Evolutionary conservation across 495 filamentous ascomycete species (phyloP).

Genomic region (Xylaria cubensis): DNA sequence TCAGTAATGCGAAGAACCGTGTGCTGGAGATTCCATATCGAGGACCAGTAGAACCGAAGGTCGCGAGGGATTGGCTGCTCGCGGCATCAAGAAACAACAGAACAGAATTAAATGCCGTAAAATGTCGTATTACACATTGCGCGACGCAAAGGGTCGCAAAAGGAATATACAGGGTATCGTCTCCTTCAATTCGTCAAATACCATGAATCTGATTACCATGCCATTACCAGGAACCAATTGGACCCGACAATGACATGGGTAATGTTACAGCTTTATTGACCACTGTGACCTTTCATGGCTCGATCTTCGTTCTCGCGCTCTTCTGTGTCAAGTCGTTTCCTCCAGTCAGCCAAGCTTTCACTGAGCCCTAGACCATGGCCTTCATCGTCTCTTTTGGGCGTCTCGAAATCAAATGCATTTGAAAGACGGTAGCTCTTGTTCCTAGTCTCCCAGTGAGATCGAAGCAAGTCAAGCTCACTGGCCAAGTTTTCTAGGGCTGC

Average conservation of each 20-base stretch:
- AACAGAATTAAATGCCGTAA: slow-evolving; percentile 29
- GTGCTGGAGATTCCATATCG: neutral
- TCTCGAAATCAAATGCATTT: slow-evolving; percentile 84
- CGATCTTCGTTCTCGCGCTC: slow-evolving; percentile 45
- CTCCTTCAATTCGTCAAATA: slow-evolving; percentile 27
- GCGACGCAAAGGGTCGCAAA: slow-evolving; percentile 24
- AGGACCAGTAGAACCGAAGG: neutral
- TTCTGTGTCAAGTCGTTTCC: slow-evolving; percentile 73
- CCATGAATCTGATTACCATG: slow-evolving; percentile 14
- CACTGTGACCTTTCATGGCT: slow-evolving; percentile 19
- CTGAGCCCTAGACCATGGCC: slow-evolving; percentile 59
- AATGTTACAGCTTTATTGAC: slow-evolving; percentile 20
- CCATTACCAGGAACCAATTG: neutral
- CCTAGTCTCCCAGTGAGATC: slow-evolving; percentile 92
- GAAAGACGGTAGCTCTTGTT: slow-evolving; percentile 92
- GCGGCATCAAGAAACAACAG: slow-evolving; percentile 17
- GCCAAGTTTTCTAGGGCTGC: slow-evolving; percentile 90
- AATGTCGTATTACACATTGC: slow-evolving; percentile 32
- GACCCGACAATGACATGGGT: neutral
- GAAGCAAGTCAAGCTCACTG: slow-evolving; percentile 85
- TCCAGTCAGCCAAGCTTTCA: slow-evolving; percentile 75
- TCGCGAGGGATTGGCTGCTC: neutral
- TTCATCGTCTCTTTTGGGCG: slow-evolving; percentile 55
- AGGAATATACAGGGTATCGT: slow-evolving; percentile 32
- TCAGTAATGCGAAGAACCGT: slow-evolving; percentile 19